Evolutionary conservation across 179 eudicot genomes (phyloP), one percentile per base, ranked within the genome.

Genomic region (Beta corolliflora): DNA sequence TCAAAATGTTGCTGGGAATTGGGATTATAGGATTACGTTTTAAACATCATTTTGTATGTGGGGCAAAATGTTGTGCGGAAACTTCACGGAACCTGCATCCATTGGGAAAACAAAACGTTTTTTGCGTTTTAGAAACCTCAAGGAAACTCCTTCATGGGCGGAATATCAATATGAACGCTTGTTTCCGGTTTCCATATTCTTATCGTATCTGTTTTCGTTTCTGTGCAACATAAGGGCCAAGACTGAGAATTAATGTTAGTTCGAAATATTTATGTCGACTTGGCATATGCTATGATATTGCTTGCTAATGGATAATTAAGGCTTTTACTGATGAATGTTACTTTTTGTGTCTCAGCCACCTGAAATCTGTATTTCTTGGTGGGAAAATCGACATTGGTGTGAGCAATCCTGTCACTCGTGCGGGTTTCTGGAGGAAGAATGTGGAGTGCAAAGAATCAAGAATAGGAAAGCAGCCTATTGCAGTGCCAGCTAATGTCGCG

Each of bases 361-460:
- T 92, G 89, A 88, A 85, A 71, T 88, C 92, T 76, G 79, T 65
- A 16, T 87, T 90, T 81, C 75, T 84, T 77, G 94, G 98, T 5
- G 90, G 90, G 70, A 89, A 82, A 73, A 89, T 82, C 78, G 87
- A 88, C 66, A 67, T 87, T 58, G 64, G 60, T 83, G 83, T 85
- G 52, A 70, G 87, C 45, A 83, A 64, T 41, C 88, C 92, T 60
- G 81, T 82, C 25, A 78, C 83, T 71, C 89, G 83, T 44, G 80
- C 86, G 71, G 88, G 86, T 81, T 88, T 85, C 78, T 45, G 75
- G 71, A 85, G 93, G 81, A 91, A 84, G 83, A 81, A 61, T 55
- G 88, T 95, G 48, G 91, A 91, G 79, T 94, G 97, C 78, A 95
- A 95, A 83, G 99, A 95, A 80, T 95, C 99, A 9, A 94, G 99